These are phyloP conservation scores for Dendrobium nobile DNA, from an alignment of 106 monocot genomes.

Conservation along the genomic window DNA sequence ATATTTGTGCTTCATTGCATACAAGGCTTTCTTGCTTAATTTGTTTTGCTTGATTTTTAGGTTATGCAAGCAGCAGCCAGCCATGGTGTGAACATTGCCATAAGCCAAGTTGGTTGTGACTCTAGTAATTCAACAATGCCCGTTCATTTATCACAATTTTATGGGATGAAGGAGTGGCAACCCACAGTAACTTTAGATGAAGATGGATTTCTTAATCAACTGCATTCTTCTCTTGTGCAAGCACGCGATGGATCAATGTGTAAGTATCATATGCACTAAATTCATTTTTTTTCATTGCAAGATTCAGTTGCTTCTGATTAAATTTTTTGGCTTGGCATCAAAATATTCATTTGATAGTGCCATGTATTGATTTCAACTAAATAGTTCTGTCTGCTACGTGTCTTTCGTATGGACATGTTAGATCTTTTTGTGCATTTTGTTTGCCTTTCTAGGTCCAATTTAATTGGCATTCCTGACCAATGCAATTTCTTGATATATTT, in stretches of 20 bases:
- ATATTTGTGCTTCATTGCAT: background rate
- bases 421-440: background rate
- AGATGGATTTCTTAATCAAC: slow-evolving; percentile 76
- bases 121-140: slow-evolving; percentile 25
- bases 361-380: background rate
- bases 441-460: background rate
- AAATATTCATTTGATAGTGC: background rate
- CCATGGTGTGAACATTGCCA: slow-evolving; percentile 59
- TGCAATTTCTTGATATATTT: slow-evolving; percentile 1
- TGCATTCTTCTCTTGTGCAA: slow-evolving; percentile 62
- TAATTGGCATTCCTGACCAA: background rate
- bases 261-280: slow-evolving; percentile 27
- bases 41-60: slow-evolving; percentile 22
- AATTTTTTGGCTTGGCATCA: background rate
- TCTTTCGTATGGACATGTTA: background rate
- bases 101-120: slow-evolving; percentile 81
- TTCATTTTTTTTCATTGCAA: background rate
- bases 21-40: background rate
- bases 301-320: background rate
- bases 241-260: slow-evolving; percentile 52
- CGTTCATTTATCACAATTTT: slow-evolving; percentile 51
- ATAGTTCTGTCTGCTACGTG: background rate
- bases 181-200: slow-evolving; percentile 76
- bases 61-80: slow-evolving; percentile 80
- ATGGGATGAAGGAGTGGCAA: slow-evolving; percentile 77